Conservation (phyloP, 441 rosid genomes). For the Cnidoscolus chayamansa region DNA sequence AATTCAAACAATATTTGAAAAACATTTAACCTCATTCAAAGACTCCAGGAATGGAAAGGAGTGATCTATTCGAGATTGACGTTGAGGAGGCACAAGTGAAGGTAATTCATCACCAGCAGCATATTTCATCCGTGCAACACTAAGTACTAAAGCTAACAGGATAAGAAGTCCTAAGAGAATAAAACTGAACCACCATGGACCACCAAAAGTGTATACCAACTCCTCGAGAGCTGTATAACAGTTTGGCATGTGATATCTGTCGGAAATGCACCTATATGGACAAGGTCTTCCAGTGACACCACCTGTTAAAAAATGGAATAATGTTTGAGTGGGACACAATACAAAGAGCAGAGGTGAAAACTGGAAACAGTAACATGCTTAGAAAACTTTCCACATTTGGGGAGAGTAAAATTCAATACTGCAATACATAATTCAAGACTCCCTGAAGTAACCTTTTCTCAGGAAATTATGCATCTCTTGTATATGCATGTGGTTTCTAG, state of each 20-base stretch:
- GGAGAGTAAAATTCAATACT: conserved; percentile 8
- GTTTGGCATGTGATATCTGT: conserved; percentile 86
- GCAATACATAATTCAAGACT: conserved; percentile 2
- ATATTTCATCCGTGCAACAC: conserved; percentile 90
- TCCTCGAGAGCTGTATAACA: conserved; percentile 90
- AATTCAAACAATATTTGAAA: background rate
- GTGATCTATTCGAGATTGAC: conserved; percentile 63
- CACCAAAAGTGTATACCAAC: conserved; percentile 87
- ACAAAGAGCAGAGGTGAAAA: conserved; percentile 12
- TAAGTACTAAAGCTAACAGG: conserved; percentile 77
- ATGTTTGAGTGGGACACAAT: conserved; percentile 15
- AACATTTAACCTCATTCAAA: conserved; percentile 60
- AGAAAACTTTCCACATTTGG: background rate
- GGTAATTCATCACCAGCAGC: conserved; percentile 76
- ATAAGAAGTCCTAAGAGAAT: conserved; percentile 69
- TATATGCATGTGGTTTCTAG: background rate
- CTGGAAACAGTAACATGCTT: background rate
- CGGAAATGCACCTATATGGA: conserved; percentile 77
- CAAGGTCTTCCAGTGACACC: conserved; percentile 85
- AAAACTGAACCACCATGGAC: conserved; percentile 83
- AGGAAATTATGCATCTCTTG: background rate
- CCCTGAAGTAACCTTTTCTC: background rate
- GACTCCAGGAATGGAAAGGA: conserved; percentile 94
- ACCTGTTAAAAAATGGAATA: conserved; percentile 38
- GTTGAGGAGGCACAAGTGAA: conserved; percentile 54